Evolutionary conservation across 208 protist species (phyloP), one percentile per base, ranked within the genome.

Genomic region (Acanthamoeba quina): DNA sequence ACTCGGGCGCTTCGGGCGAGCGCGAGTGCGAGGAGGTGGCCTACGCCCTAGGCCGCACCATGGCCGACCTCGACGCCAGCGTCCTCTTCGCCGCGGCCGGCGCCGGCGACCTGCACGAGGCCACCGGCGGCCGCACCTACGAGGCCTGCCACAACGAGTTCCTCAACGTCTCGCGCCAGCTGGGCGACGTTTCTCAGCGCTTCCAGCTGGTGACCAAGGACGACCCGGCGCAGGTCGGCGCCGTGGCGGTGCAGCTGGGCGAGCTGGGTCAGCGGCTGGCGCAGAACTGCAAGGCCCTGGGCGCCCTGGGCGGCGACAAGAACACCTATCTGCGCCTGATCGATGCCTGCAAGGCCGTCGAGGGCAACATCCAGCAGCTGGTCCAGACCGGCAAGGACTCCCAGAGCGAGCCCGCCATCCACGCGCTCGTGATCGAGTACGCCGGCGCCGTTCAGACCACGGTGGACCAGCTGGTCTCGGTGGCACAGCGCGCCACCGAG

Each of bases 61-160:
- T 93, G 49, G 89, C 68, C 64, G 89, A 93, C 52, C 89, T 93
- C 29, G 89, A 93, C 29, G 89, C 89, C 47, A 70, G 66, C 49
- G 62, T 66, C 10, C 56, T 93, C 17, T 93, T 93, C 34, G 72
- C 68, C 44, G 89, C 89, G n/a, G 89, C 89, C 24, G 89, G 89
- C 44, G 52, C 44, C 17, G 72, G 15, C 1, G 89, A 93, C 66
- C 15, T 56, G 34, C n/a, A 62, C n/a, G 66, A 76, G 44, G 3
- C 52, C 31, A 66, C 66, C 4, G 34, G 21, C 37, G 64, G 89
- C 4, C 62, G 62, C 66, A 93, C 60, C 24, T 93, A 82, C 54
- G 89, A 93, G 89, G 54, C 31, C 2, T 82, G 68, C 68, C 34
- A 93, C 44, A 82, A 47, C 72, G 89, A 76, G 13, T 47, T 93